phyloP scores from a whole-genome alignment of 2,329 filamentous ascomycete genomes.

The Colletotrichum godetiae region DNA sequence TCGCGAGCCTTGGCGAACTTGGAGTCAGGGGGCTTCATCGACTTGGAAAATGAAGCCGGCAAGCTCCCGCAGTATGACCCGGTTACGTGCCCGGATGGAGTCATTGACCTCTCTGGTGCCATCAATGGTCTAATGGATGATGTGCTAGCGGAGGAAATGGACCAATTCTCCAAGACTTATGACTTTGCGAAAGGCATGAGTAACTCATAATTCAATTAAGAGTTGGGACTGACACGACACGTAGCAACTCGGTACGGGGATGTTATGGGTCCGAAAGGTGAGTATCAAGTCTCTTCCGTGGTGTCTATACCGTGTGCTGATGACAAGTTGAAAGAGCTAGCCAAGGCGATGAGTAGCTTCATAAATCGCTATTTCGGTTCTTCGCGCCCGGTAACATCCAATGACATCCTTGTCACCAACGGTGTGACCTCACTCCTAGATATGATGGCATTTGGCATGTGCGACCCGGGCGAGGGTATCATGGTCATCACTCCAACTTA shows the following conservation, averaged over 20 bases:
- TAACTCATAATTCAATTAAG: background rate
- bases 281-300: background rate
- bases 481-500: slow-evolving; percentile 15
- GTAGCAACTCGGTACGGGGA: background rate
- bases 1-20: slow-evolving; percentile 11
- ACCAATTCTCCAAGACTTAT: background rate
- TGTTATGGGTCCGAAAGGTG: slow-evolving; percentile 12
- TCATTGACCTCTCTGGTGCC: slow-evolving; percentile 22
- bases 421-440: slow-evolving; percentile 18
- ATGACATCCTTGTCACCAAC: slow-evolving; percentile 9
- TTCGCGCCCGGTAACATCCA: background rate
- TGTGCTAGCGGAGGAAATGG: background rate
- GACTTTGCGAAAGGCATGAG: background rate
- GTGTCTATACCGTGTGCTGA: background rate
- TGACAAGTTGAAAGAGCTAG: background rate
- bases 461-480: slow-evolving; percentile 16
- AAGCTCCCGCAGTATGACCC: slow-evolving; percentile 9
- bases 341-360: slow-evolving; percentile 1
- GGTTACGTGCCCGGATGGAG: slow-evolving; percentile 2
- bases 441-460: slow-evolving; percentile 11
- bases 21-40: slow-evolving; percentile 3
- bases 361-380: slow-evolving; percentile 7
- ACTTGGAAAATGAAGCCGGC: slow-evolving; percentile 13
- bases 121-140: slow-evolving; percentile 15
- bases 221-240: background rate